Conservation (phyloP, 2,329 filamentous ascomycete genomes). For the Gnomoniopsis smithogilvyi region DNA sequence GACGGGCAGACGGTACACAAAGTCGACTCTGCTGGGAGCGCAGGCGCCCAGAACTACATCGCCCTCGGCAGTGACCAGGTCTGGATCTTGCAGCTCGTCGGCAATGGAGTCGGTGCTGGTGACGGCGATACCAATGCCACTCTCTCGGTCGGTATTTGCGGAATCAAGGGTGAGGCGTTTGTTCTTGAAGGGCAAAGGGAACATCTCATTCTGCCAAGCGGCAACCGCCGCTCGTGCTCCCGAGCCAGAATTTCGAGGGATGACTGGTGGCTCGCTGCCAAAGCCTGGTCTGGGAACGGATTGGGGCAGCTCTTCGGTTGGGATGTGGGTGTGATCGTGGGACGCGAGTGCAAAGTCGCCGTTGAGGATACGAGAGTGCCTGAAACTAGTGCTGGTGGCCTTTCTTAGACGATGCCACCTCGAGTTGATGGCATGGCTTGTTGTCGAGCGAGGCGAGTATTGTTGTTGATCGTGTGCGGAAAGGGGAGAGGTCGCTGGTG, state of each 20-base stretch:
- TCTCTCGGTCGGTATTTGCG: constrained; percentile 56
- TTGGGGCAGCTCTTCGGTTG: constrained; percentile 15
- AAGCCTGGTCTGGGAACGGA: constrained; percentile 43
- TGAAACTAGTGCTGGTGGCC: constrained; percentile 22
- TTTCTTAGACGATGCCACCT: constrained; percentile 16
- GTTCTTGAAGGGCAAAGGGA: constrained; percentile 28
- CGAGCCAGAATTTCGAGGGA: constrained; percentile 57
- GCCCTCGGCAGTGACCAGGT: constrained; percentile 20
- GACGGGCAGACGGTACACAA: constrained; percentile 50
- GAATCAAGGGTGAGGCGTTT: constrained; percentile 46
- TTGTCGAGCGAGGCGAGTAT: constrained; percentile 21
- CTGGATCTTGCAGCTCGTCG: constrained; percentile 25
- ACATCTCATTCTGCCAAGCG: constrained; percentile 54
- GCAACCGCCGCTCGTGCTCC: constrained; percentile 58
- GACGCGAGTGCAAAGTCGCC: constrained; percentile 31
- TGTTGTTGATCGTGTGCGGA: constrained; percentile 3
- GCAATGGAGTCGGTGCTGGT: constrained; percentile 37
- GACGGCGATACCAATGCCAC: constrained; percentile 60
- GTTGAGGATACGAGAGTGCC: constrained; percentile 44
- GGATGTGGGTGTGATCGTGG: constrained; percentile 17
- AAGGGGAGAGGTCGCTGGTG: constrained; percentile 19
- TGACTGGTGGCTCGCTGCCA: constrained; percentile 55
- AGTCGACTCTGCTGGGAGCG: constrained; percentile 49
- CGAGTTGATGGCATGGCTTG: constrained; percentile 42
- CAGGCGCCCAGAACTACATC: constrained; percentile 29